Evolutionary conservation across 1,284 basidiomycete species (phyloP).

Genomic region (Butyriboletus appendiculatus): DNA sequence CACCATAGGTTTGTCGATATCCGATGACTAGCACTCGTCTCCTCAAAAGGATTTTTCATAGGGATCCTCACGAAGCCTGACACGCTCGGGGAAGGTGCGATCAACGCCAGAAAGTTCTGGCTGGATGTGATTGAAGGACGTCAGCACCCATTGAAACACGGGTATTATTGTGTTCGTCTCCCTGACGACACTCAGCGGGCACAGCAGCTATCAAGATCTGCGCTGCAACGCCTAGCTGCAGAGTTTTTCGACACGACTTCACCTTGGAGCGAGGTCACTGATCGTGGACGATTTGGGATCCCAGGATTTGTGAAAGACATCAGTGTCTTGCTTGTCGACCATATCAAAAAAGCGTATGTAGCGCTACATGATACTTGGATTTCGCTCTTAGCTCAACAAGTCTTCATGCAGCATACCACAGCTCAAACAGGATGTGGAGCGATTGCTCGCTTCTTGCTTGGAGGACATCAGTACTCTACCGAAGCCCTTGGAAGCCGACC

Average conservation of each 20-base stretch:
- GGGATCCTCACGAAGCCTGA: constrained; percentile 70
- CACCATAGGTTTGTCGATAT: constrained; percentile 52
- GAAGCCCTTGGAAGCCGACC: constrained; percentile 39
- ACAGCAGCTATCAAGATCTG: constrained; percentile 36
- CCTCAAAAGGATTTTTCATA: constrained; percentile 25
- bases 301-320: constrained; percentile 53
- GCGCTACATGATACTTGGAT: background rate
- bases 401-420: constrained; percentile 44
- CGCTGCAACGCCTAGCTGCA: constrained; percentile 42
- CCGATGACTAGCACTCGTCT: background rate
- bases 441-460: constrained; percentile 39
- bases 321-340: constrained; percentile 49
- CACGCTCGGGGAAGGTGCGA: constrained; percentile 46
- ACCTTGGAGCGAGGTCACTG: constrained; percentile 52
- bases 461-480: constrained; percentile 46
- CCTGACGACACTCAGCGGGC: constrained; percentile 58
- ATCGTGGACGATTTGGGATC: constrained; percentile 55
- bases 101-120: constrained; percentile 47
- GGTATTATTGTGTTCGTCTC: constrained; percentile 70
- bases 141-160: constrained; percentile 47
- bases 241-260: constrained; percentile 48
- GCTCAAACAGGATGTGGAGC: constrained; percentile 39
- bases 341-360: constrained; percentile 55
- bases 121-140: constrained; percentile 52
- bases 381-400: constrained; percentile 5